Percentiles rank a stretch among this genome's conserved stretches.
These are phyloP conservation scores for Dendrobium chrysotoxum DNA, from an alignment of 106 monocot species.

Conservation along the genomic window DNA sequence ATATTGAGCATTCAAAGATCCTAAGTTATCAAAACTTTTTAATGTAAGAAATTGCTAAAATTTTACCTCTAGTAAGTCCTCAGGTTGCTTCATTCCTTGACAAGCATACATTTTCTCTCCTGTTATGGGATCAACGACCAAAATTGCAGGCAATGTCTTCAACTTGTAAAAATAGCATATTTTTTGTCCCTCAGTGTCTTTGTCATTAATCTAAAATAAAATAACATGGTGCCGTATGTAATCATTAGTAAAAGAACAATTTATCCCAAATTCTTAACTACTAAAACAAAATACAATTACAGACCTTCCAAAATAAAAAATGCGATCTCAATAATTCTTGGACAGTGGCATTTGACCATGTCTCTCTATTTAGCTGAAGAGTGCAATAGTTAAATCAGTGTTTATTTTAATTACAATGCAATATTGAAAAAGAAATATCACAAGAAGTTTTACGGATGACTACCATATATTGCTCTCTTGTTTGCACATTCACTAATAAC, in stretches of 20 bases:
- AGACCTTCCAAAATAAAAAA: constrained; percentile 8
- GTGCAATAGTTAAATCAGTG: background rate
- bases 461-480: constrained; percentile 6
- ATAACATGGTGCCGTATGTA: background rate
- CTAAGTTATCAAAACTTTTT: no score
- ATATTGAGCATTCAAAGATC: no score
- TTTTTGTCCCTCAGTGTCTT: background rate
- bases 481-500: constrained; percentile 11
- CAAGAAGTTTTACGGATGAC: background rate
- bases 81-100: background rate
- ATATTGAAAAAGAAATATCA: background rate
- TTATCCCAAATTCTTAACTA: background rate
- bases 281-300: background rate
- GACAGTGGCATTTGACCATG: background rate
- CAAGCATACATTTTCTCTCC: background rate
- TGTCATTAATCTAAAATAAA: background rate
- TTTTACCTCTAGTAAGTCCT: background rate
- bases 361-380: constrained; percentile 12
- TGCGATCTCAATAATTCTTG: background rate
- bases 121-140: background rate
- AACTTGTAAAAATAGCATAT: background rate
- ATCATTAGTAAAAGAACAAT: background rate
- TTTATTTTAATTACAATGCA: background rate
- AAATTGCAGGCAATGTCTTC: background rate
- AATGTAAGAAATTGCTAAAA: background rate